Base-by-base conservation (phyloP, 163 green algal species). In the Picocystis sp. region DNA sequence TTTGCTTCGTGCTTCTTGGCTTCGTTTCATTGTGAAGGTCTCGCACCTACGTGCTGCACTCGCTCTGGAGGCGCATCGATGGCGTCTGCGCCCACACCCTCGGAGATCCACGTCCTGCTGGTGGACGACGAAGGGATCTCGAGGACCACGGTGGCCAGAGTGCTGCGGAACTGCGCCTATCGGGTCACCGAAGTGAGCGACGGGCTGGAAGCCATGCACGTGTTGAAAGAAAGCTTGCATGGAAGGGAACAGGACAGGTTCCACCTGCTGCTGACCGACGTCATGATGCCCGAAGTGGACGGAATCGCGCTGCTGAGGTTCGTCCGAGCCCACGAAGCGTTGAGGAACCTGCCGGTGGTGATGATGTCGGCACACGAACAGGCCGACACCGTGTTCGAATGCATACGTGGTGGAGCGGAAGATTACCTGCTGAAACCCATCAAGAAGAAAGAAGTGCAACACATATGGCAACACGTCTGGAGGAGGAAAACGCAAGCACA, bases 381-480 rank as follows among this genome's bases (percentile, higher is more conserved):
- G 5, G 66, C 75, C 34, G 75, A 86, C n/a, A 90, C 75, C n/a
- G 81, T 94, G 53, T 80, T 81, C 47, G 62, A 87, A 55, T 90
- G 81, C 56, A 80, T 94, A 41, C 66, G 66, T 19, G 56, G 61
- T 5, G 86, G 86, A 2, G 86, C 86, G 6, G 81, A 89, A 53
- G 86, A 96, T 58, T 96, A 93, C 47, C 69, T 96, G 35, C 64
- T 96, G 11, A 96, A 96, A 64, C 86, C 86, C 1, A 79, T 95
- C 1, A 89, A 79, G 2, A 80, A 77, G 29, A 95, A 94, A 61
- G 85, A 93, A 66, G 70, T 96, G 22, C 80, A 92, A 62, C 82
- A 90, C 65, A 82, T 96, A 21, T 96, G 86, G 86, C 82, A 89
- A 73, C 83, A 95, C 61, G 83, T 93, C 12, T 87, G 81, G 76